These are phyloP conservation scores for barrel medic (Medicago truncatula) DNA, from an alignment of 306 rosid genomes.

Conservation along the genomic window DNA sequence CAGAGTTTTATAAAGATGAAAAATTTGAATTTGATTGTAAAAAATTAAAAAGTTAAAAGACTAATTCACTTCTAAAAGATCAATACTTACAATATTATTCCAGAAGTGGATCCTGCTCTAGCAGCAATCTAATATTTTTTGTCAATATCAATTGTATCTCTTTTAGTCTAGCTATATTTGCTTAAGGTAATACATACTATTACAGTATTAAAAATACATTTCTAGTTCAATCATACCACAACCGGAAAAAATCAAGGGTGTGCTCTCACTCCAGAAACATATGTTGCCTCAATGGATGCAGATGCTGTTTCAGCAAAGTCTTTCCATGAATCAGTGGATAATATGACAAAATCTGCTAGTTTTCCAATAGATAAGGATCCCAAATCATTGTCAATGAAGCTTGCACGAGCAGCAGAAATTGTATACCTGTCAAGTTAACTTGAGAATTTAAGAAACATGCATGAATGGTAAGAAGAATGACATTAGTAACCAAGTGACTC, in stretches of 20 bases:
- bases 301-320: conserved; percentile 59
- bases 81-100: too few species aligned
- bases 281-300: conserved; percentile 75
- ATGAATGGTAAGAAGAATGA: background rate
- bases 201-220: background rate
- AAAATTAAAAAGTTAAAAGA: too few species aligned
- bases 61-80: too few species aligned
- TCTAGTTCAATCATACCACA: background rate
- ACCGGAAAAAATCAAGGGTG: conserved; percentile 55
- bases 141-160: too few species aligned
- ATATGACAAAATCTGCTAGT: conserved; percentile 81
- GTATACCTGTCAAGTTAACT: conserved; percentile 63
- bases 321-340: conserved; percentile 71
- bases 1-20: too few species aligned
- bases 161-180: too few species aligned
- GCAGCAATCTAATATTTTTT: too few species aligned
- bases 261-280: conserved; percentile 70
- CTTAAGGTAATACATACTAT: too few species aligned
- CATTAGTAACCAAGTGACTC: too few species aligned
- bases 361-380: conserved; percentile 80
- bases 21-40: too few species aligned
- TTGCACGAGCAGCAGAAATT: conserved; percentile 78
- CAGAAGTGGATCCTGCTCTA: too few species aligned
- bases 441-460: conserved; percentile 26
- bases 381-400: conserved; percentile 73